A percentile compares a stretch with the other conserved stretches of the same genome.
phyloP scores from a whole-genome alignment of 257 asterid species.

The Gynochthodes officinalis region DNA sequence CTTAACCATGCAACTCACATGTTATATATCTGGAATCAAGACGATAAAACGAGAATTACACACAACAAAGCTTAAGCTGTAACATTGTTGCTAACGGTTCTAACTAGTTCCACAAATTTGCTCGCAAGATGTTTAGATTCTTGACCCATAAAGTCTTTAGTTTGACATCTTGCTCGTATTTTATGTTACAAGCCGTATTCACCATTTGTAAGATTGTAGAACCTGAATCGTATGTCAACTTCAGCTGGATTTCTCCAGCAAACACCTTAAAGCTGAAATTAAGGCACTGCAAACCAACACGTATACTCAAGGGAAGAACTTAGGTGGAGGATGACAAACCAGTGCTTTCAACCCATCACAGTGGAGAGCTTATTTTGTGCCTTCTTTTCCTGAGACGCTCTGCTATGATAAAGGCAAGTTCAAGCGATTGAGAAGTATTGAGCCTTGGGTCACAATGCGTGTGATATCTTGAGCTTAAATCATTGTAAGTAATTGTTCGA shows the following conservation, averaged over 20 bases:
- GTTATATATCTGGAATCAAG: too few relatives aligned
- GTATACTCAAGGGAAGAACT: neutral
- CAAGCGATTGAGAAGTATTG: constrained; percentile 74
- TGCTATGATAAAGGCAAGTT: constrained; percentile 66
- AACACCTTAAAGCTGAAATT: neutral
- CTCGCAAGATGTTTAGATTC: too few relatives aligned
- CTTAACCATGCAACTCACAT: too few relatives aligned
- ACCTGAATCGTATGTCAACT: neutral
- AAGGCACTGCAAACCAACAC: neutral
- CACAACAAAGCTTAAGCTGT: neutral
- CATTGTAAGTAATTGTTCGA: constrained; percentile 57
- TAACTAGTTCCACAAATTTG: too few relatives aligned
- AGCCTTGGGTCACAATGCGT: constrained; percentile 81
- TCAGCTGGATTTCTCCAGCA: neutral
- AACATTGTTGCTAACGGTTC: neutral
- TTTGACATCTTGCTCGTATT: neutral
- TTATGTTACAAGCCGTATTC: neutral
- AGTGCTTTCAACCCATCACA: constrained; percentile 23
- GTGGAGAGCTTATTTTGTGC: constrained; percentile 33
- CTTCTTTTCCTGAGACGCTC: constrained; percentile 69
- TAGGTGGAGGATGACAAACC: neutral
- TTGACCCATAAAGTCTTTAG: too few relatives aligned
- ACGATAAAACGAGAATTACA: neutral
- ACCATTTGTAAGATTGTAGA: neutral
- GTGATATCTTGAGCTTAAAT: constrained; percentile 65